phyloP scores from a whole-genome alignment of 2,329 filamentous ascomycete genomes.

The Talaromyces sp. region DNA sequence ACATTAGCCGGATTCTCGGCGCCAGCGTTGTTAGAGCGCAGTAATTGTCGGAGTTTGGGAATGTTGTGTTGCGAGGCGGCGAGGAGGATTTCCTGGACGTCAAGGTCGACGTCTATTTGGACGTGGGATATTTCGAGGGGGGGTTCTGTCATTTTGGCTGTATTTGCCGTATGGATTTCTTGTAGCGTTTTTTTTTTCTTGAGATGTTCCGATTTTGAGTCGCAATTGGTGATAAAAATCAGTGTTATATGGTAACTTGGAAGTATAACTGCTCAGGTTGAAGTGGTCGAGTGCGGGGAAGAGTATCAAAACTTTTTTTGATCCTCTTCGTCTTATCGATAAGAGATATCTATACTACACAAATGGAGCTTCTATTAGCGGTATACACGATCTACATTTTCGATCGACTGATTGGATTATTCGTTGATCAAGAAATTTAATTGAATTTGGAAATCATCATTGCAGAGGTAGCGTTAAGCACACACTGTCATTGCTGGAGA shows the following conservation, averaged over 20 bases:
- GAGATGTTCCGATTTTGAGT: too few species aligned
- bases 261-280: too few species aligned
- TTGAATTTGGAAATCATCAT: too few species aligned
- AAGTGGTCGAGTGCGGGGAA: background rate
- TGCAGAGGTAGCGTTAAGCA: too few species aligned
- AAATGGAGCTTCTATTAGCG: too few species aligned
- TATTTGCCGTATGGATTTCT: background rate
- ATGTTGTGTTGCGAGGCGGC: constrained; percentile 67
- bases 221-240: too few species aligned
- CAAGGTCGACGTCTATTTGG: constrained; percentile 34
- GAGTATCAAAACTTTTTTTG: background rate
- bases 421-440: too few species aligned
- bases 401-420: too few species aligned
- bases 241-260: too few species aligned
- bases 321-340: background rate
- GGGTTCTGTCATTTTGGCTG: constrained; percentile 13
- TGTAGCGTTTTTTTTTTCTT: background rate
- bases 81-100: constrained; percentile 60
- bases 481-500: too few species aligned
- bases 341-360: background rate
- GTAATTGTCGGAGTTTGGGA: constrained; percentile 63
- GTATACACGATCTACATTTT: too few species aligned
- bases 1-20: constrained; percentile 61
- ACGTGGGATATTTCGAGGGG: constrained; percentile 7
- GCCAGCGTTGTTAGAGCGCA: constrained; percentile 51